phyloP scores from a whole-genome alignment of 2,329 filamentous ascomycete species.

The Aaosphaeria pasadenensis region DNA sequence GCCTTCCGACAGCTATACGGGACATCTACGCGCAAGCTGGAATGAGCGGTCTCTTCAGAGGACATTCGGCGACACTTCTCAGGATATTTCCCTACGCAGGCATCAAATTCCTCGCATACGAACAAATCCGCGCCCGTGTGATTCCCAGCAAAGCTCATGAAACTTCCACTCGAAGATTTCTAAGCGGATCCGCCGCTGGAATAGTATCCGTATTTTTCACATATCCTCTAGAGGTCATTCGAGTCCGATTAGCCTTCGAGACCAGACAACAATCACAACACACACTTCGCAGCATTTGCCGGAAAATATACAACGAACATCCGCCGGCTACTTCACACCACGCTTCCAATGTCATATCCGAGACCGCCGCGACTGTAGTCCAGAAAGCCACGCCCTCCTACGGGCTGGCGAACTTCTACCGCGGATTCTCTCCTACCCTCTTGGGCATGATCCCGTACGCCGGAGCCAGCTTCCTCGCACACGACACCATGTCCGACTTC shows the following conservation, averaged over 20 bases:
- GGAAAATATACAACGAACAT: slow-evolving; percentile 81
- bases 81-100: slow-evolving; percentile 96
- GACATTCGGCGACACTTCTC: slow-evolving; percentile 89
- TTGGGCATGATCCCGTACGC: slow-evolving; percentile 97
- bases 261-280: slow-evolving; percentile 72
- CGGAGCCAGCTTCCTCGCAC: slow-evolving; percentile 90
- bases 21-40: slow-evolving; percentile 81
- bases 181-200: slow-evolving; percentile 73
- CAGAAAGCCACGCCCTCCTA: slow-evolving; percentile 57
- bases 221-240: slow-evolving; percentile 89
- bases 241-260: slow-evolving; percentile 92
- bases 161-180: slow-evolving; percentile 71
- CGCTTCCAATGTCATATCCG: slow-evolving; percentile 39
- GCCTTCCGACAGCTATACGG: slow-evolving; percentile 75
- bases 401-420: slow-evolving; percentile 88
- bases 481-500: slow-evolving; percentile 84
- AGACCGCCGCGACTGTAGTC: slow-evolving; percentile 43
- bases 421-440: slow-evolving; percentile 86
- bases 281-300: slow-evolving; percentile 72
- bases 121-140: slow-evolving; percentile 80
- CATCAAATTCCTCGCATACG: slow-evolving; percentile 97
- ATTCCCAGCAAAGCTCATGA: slow-evolving; percentile 73
- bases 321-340: slow-evolving; percentile 30
- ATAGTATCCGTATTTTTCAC: slow-evolving; percentile 93
- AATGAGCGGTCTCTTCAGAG: slow-evolving; percentile 75